These are phyloP conservation scores for Golubevia pallescens DNA, from an alignment of 1,284 basidiomycete genomes.

Conservation along the genomic window DNA sequence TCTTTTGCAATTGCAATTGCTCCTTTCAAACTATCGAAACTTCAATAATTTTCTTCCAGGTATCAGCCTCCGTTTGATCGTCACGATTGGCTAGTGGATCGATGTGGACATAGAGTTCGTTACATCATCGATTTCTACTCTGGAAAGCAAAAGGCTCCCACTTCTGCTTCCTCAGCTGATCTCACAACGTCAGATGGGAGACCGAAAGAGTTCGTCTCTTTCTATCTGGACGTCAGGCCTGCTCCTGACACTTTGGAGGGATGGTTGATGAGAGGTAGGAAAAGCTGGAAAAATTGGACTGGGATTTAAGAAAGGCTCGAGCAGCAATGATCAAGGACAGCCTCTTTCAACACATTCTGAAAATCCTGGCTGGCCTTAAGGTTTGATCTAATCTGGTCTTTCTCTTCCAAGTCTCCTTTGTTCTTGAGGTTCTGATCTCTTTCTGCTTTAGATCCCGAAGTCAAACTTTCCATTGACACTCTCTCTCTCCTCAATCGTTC, in stretches of 20 bases:
- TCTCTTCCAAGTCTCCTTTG: too few relatives aligned
- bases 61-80: slow-evolving; percentile 94
- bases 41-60: slow-evolving; percentile 68
- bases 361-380: too few relatives aligned
- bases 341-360: too few relatives aligned
- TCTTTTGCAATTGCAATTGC: not conserved
- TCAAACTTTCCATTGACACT: too few relatives aligned
- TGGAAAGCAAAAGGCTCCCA: slow-evolving; percentile 66
- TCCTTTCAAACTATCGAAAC: slow-evolving; percentile 6
- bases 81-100: slow-evolving; percentile 95
- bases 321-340: too few relatives aligned
- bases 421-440: too few relatives aligned
- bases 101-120: slow-evolving; percentile 83
- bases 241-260: slow-evolving; percentile 91
- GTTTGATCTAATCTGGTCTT: too few relatives aligned
- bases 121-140: slow-evolving; percentile 99
- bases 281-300: too few relatives aligned
- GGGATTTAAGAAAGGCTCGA: too few relatives aligned
- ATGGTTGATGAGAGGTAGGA: slow-evolving; percentile 81
- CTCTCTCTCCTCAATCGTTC: too few relatives aligned
- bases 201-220: slow-evolving; percentile 67
- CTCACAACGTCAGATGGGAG: slow-evolving; percentile 15
- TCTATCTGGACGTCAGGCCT: slow-evolving; percentile 92
- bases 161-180: slow-evolving; percentile 7
- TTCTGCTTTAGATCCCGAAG: too few relatives aligned